These are phyloP conservation scores for Rhynchosporium graminicola DNA, from an alignment of 2,329 filamentous ascomycete species.

Conservation along the genomic window DNA sequence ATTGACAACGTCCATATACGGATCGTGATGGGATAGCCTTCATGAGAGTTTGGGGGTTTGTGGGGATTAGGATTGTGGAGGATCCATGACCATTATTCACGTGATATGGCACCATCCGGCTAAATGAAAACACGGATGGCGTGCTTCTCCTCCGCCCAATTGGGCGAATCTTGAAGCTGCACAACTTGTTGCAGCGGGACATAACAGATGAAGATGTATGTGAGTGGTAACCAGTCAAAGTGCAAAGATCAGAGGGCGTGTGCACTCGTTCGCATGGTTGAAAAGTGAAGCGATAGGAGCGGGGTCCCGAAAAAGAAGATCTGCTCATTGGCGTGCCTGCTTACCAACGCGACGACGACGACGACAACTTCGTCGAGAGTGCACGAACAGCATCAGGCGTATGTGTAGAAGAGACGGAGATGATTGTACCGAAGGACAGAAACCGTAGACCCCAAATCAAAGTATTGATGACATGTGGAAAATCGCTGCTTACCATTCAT, in stretches of 20 bases:
- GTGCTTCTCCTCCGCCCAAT: background rate
- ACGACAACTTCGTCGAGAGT: no score
- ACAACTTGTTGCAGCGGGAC: background rate
- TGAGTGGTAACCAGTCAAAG: background rate
- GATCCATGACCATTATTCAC: conserved; percentile 17
- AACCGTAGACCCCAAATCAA: background rate
- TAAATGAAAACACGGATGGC: conserved; percentile 15
- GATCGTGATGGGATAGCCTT: background rate
- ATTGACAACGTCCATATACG: conserved; percentile 7
- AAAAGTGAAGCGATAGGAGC: no score
- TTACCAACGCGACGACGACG: no score
- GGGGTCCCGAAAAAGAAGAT: no score
- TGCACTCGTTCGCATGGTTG: no score
- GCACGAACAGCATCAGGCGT: no score
- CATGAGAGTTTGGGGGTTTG: no score
- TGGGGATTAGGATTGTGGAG: background rate
- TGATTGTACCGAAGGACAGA: background rate
- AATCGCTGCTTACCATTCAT: conserved; percentile 19
- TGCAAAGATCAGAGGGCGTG: background rate
- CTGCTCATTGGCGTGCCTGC: no score
- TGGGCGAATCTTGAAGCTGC: conserved; percentile 6
- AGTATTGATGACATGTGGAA: background rate
- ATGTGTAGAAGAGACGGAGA: no score
- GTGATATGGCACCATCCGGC: conserved; percentile 35
- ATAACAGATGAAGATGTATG: background rate